These are phyloP conservation scores for Tylopilus vinaceipallidus DNA, from an alignment of 768 basidiomycete genomes.

Conservation along the genomic window DNA sequence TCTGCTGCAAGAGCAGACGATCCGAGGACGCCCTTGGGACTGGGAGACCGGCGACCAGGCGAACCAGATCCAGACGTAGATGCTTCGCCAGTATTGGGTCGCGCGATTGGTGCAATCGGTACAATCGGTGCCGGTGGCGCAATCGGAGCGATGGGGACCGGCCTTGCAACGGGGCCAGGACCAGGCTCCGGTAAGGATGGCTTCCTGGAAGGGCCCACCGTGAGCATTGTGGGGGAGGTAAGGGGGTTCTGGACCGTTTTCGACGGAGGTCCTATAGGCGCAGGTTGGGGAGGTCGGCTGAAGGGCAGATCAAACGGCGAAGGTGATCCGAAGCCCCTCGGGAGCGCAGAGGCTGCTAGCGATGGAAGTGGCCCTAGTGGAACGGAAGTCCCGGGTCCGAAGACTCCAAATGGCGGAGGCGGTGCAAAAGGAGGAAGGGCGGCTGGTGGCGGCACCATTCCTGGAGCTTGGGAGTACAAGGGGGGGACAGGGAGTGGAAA, in stretches of 20 bases:
- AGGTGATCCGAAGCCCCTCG: constrained; percentile 49
- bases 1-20: constrained; percentile 77
- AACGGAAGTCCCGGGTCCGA: constrained; percentile 45
- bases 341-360: constrained; percentile 53
- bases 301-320: constrained; percentile 53
- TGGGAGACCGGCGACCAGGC: constrained; percentile 47
- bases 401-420: constrained; percentile 50
- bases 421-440: constrained; percentile 56
- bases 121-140: constrained; percentile 58
- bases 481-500: constrained; percentile 45
- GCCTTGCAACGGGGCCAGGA: constrained; percentile 62
- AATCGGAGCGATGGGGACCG: constrained; percentile 24
- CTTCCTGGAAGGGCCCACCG: constrained; percentile 49
- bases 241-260: constrained; percentile 34
- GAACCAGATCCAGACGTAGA: constrained; percentile 62
- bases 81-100: constrained; percentile 36
- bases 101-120: constrained; percentile 72
- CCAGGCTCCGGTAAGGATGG: constrained; percentile 42
- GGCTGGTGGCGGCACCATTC: constrained; percentile 41
- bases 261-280: constrained; percentile 59
- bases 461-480: constrained; percentile 45
- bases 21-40: constrained; percentile 67
- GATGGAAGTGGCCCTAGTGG: constrained; percentile 42
- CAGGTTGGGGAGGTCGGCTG: constrained; percentile 40
- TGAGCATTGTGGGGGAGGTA: constrained; percentile 39